phyloP scores from a whole-genome alignment of 2,329 filamentous ascomycete species.

The Neoscytalidium dimidiatum region DNA sequence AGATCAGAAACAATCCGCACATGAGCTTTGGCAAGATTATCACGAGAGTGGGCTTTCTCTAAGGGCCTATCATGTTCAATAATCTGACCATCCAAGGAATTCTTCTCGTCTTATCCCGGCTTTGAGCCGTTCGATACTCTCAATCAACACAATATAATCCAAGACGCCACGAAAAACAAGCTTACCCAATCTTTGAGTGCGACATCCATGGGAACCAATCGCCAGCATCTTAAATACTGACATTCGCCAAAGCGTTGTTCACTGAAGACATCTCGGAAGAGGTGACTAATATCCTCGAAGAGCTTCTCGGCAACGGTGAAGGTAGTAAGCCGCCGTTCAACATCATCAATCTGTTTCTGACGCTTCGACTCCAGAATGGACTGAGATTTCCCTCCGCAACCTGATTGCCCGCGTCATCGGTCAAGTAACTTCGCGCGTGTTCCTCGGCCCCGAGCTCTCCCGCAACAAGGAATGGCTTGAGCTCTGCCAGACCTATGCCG shows the following conservation, averaged over 20 bases:
- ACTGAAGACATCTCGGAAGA: neutral
- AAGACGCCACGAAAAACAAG: constrained; percentile 1
- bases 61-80: neutral
- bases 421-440: constrained; percentile 56
- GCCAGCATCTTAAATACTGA: neutral
- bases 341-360: neutral
- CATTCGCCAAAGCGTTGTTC: neutral
- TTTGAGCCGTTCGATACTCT: neutral
- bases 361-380: neutral
- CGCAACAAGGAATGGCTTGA: neutral
- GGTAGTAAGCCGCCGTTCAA: neutral
- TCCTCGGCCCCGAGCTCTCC: constrained; percentile 50
- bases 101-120: constrained; percentile 5
- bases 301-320: neutral
- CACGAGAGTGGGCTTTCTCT: neutral
- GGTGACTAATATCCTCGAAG: neutral
- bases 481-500: constrained; percentile 31
- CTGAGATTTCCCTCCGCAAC: neutral
- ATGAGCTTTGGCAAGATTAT: constrained; percentile 2
- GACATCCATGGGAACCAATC: neutral
- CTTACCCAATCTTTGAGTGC: constrained; percentile 8
- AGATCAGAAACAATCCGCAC: constrained; percentile 11
- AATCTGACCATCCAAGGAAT: neutral
- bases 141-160: neutral
- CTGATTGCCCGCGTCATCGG: constrained; percentile 52